Evolutionary conservation across 2,329 filamentous ascomycete species (phyloP), one percentile per base, ranked within the genome.

Genomic region (Talaromyces sp.): DNA sequence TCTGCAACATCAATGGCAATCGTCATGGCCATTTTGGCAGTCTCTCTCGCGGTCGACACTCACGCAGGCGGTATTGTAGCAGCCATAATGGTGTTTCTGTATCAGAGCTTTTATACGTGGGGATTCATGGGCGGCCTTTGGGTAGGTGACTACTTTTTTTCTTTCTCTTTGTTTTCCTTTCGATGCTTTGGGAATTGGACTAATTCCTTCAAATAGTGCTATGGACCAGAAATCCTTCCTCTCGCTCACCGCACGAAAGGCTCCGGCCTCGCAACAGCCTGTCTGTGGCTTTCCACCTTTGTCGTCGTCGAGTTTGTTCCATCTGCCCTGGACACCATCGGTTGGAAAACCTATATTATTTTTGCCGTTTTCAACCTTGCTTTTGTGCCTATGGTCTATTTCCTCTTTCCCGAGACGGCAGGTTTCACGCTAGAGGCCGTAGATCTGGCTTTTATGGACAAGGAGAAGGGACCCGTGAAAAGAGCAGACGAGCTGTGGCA

Each of bases 291-390:
- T 69, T 85, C 86, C 66, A 81, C 81, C 0, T 76, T 85, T 1
- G 83, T 86, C 64, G 83, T 85, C 64, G 79, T 83, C 1, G 79
- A 81, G 56, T 72, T 73, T 47, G 80, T 83, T 59, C 84, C 84
- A 60, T 77, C 66, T 7, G 65, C 79, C 57, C 72, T 70, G 3
- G 69, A 40, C 14, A 60, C 56, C 27, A 63, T 63, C 31, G 55
- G 42, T 30, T 59, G 23, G 55, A 42, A 27, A 2, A 40, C 54
- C 3, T 64, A 60, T 33, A 58, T 60, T 33, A 52, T 56, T 27
- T 61, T 65, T 27, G 40, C 55, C n/a, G 47, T 60, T 23, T 54
- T 60, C 34, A 64, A 64, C 27, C n/a, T 58, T 4, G 31, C 28
- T 12, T 60, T 58, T 40, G 31, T 63, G 16, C 53, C 61, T 4